Evolutionary conservation across 2,329 filamentous ascomycete genomes (phyloP).

Genomic region (Stagonosporopsis tanaceti): DNA sequence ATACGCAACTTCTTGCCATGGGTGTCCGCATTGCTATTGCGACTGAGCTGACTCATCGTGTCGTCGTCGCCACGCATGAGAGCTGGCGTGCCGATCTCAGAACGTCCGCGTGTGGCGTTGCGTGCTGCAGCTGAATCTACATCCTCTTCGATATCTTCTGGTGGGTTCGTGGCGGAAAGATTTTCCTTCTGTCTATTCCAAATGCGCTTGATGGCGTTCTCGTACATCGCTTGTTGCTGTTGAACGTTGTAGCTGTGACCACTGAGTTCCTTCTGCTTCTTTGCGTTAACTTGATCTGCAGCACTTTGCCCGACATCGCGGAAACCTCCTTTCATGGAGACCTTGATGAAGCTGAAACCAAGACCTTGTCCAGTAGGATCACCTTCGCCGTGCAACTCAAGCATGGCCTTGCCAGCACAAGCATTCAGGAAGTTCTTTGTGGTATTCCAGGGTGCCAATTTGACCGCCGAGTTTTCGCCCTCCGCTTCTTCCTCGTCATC

Average conservation of each 20-base stretch:
- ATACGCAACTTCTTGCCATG: slow-evolving; percentile 75
- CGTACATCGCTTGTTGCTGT: slow-evolving; percentile 89
- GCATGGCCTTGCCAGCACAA: slow-evolving; percentile 94
- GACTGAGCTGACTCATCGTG: slow-evolving; percentile 64
- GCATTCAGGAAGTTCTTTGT: slow-evolving; percentile 97
- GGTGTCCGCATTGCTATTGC: slow-evolving; percentile 65
- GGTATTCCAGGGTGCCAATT: slow-evolving; percentile 94
- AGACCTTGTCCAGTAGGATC: slow-evolving; percentile 93
- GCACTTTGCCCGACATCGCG: slow-evolving; percentile 88
- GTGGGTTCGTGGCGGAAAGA: slow-evolving; percentile 75
- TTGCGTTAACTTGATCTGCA: slow-evolving; percentile 84
- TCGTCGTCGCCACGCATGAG: slow-evolving; percentile 70
- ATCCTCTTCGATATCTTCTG: slow-evolving; percentile 77
- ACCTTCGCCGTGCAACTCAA: slow-evolving; percentile 90
- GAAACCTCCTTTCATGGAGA: slow-evolving; percentile 98
- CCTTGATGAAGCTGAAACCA: slow-evolving; percentile 96
- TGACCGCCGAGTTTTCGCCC: slow-evolving; percentile 81
- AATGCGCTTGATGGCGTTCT: slow-evolving; percentile 87
- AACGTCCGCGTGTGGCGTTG: slow-evolving; percentile 57
- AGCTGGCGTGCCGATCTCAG: slow-evolving; percentile 69
- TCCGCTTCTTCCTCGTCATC: slow-evolving; percentile 67
- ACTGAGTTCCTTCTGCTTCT: slow-evolving; percentile 71
- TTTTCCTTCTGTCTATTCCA: slow-evolving; percentile 89
- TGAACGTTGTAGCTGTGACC: slow-evolving; percentile 98
- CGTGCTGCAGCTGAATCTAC: slow-evolving; percentile 61